phyloP scores from a whole-genome alignment of 2,329 filamentous ascomycete species.

The Botrytis pseudocinerea region DNA sequence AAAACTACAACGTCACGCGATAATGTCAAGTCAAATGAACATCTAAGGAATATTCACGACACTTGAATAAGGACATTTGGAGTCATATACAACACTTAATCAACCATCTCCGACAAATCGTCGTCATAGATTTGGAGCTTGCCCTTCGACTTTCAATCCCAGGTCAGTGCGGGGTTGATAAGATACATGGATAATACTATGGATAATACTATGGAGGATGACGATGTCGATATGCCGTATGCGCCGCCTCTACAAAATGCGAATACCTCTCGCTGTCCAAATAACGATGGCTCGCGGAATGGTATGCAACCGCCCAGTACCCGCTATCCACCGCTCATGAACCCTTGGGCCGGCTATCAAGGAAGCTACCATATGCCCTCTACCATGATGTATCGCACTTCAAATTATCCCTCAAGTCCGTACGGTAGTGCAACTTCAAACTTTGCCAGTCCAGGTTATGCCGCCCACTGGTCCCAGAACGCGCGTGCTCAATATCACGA shows the following conservation, averaged over 20 bases:
- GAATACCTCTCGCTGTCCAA: slow-evolving; percentile 13
- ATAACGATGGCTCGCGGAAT: background rate
- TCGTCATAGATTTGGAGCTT: background rate
- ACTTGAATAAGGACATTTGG: background rate
- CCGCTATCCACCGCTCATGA: background rate
- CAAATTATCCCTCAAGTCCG: background rate
- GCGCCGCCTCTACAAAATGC: background rate
- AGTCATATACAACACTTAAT: background rate
- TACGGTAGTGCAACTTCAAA: background rate
- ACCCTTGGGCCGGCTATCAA: background rate
- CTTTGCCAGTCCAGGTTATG: background rate
- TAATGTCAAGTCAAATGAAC: background rate
- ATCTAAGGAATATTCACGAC: background rate
- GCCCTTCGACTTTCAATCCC: background rate
- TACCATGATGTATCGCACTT: background rate
- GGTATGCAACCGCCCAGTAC: background rate
- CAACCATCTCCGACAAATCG: background rate
- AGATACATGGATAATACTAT: slow-evolving; percentile 12
- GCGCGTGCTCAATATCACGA: background rate
- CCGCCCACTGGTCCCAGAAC: slow-evolving; percentile 6
- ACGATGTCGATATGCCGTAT: slow-evolving; percentile 11
- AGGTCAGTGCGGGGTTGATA: slow-evolving; percentile 23
- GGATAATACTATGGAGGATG: slow-evolving; percentile 12
- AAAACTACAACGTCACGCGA: background rate
- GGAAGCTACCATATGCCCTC: background rate